Percentiles rank a stretch among this genome's conserved stretches.
phyloP scores from a whole-genome alignment of 2,329 filamentous ascomycete genomes.

The Ceratocystis alfenasii region DNA sequence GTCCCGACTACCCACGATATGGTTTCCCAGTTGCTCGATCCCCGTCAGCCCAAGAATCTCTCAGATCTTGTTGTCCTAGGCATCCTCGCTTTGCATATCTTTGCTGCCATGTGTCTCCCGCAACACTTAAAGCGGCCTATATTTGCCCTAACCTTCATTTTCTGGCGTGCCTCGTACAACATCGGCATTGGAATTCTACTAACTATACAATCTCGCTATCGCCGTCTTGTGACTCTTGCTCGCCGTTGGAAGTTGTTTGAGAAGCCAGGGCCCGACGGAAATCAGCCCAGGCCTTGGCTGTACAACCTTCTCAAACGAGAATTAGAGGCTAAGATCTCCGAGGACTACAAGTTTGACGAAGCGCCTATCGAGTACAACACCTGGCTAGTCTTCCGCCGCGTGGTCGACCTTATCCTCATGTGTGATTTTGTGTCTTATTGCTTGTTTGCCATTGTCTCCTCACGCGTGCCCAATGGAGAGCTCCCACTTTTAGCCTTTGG shows the following conservation, averaged over 20 bases:
- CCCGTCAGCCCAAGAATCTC: conserved; percentile 86
- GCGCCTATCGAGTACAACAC: conserved; percentile 98
- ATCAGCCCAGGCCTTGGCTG: conserved; percentile 69
- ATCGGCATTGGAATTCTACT: conserved; percentile 84
- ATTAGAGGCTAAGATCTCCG: conserved; percentile 84
- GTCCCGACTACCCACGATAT: conserved; percentile 97
- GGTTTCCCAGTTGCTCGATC: conserved; percentile 93
- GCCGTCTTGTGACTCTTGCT: conserved; percentile 76
- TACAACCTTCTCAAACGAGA: conserved; percentile 78
- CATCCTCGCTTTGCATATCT: conserved; percentile 64
- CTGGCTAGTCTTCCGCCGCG: conserved; percentile 88
- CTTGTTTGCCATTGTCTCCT: conserved; percentile 85
- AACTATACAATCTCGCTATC: conserved; percentile 79
- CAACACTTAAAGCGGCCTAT: conserved; percentile 55
- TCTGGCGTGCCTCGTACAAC: conserved; percentile 90
- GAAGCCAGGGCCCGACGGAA: conserved; percentile 56
- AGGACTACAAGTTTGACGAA: conserved; percentile 85
- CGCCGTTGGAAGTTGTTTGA: conserved; percentile 78
- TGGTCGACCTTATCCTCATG: conserved; percentile 96
- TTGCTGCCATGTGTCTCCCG: conserved; percentile 63
- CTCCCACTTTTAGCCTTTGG: conserved; percentile 52
- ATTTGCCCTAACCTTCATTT: conserved; percentile 74
- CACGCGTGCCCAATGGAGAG: conserved; percentile 62
- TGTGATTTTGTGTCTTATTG: conserved; percentile 97
- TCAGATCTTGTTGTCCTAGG: conserved; percentile 71